These are phyloP conservation scores for Chamaecyparis obtusa DNA, from an alignment of 75 land plant species.

Conservation along the genomic window DNA sequence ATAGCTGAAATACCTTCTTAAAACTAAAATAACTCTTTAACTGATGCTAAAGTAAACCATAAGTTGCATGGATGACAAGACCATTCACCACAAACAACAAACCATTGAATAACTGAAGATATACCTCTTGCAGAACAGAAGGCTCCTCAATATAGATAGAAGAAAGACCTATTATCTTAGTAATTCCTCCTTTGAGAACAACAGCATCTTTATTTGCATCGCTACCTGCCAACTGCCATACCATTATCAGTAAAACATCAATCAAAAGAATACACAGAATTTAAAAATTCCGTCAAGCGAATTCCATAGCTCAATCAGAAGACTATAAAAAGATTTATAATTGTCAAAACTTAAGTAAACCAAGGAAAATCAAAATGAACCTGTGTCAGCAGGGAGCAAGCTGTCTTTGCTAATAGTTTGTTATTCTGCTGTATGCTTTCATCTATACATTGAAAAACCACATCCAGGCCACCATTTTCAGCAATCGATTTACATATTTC, in stretches of 20 bases:
- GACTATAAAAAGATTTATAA: not conserved
- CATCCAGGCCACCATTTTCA: conserved; percentile 70
- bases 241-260: conserved; percentile 14
- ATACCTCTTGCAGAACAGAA: conserved; percentile 91
- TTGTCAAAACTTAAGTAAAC: not conserved
- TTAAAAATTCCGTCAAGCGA: not conserved
- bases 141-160: conserved; percentile 74
- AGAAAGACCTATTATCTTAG: conserved; percentile 60
- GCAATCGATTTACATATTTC: conserved; percentile 89
- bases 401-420: conserved; percentile 51
- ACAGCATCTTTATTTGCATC: conserved; percentile 81
- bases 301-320: not conserved
- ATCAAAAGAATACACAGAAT: not conserved
- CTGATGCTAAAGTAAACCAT: not conserved
- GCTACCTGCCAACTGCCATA: conserved; percentile 82
- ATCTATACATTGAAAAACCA: conserved; percentile 70
- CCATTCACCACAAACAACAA: not conserved
- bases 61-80: not conserved
- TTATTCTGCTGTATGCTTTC: conserved; percentile 46
- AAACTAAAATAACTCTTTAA: not conserved
- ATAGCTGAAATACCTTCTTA: not conserved
- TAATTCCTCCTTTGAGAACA: conserved; percentile 64
- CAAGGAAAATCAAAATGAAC: conserved; percentile 23
- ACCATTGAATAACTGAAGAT: not conserved
- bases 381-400: conserved; percentile 85